phyloP scores from a whole-genome alignment of 768 basidiomycete species.

The Boletellus ananiceps region DNA sequence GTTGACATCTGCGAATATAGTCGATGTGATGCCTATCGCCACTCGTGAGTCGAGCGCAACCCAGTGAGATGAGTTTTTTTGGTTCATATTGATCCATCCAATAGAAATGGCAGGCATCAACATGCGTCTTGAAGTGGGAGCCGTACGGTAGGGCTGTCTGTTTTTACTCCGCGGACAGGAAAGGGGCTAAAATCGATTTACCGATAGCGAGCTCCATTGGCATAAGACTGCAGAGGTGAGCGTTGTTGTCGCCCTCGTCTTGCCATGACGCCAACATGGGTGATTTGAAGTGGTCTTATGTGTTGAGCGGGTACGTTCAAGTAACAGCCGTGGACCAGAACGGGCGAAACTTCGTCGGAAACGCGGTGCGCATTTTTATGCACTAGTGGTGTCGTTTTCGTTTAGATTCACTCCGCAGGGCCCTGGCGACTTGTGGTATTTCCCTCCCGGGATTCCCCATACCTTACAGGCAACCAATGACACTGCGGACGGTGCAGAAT shows the following conservation, averaged over 20 bases:
- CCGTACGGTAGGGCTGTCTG: constrained; percentile 27
- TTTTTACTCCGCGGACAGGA: background rate
- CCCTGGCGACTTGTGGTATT: constrained; percentile 50
- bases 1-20: constrained; percentile 14
- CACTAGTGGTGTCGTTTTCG: background rate
- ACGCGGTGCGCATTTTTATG: constrained; percentile 34
- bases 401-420: constrained; percentile 25
- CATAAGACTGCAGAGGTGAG: constrained; percentile 32
- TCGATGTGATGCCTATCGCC: constrained; percentile 36
- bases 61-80: background rate
- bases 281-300: constrained; percentile 41
- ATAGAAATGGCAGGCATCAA: constrained; percentile 27
- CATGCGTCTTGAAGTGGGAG: constrained; percentile 37
- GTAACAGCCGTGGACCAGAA: constrained; percentile 45
- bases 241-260: background rate
- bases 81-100: background rate
- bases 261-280: background rate
- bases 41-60: constrained; percentile 21
- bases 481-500: constrained; percentile 42
- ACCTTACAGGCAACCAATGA: constrained; percentile 46
- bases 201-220: constrained; percentile 39
- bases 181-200: background rate
- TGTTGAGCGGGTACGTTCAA: constrained; percentile 41
- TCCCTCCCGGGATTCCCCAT: constrained; percentile 51
- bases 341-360: constrained; percentile 44